phyloP scores from a whole-genome alignment of 2,329 filamentous ascomycete genomes.

The Cordyceps farinosa region DNA sequence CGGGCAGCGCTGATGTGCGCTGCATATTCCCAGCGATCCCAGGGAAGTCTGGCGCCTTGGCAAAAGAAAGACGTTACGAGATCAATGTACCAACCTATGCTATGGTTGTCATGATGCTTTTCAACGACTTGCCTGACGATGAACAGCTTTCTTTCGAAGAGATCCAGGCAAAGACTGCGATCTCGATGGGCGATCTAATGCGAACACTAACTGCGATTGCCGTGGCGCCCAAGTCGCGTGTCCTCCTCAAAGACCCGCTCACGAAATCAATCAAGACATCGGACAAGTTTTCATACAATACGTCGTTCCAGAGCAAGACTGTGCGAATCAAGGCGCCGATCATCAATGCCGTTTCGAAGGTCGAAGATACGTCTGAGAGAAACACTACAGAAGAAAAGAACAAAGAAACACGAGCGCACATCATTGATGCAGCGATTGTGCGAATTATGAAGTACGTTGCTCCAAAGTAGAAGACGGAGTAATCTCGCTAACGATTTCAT shows the following conservation, averaged over 20 bases:
- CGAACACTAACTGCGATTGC: constrained; percentile 78
- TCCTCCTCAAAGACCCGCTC: constrained; percentile 76
- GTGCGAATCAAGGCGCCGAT: constrained; percentile 88
- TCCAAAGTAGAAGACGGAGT: neutral
- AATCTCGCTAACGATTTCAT: constrained; percentile 27
- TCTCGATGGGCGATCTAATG: constrained; percentile 68
- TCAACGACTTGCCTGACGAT: constrained; percentile 68
- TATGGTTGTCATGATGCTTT: constrained; percentile 85
- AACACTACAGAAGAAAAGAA: constrained; percentile 74
- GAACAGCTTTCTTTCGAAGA: constrained; percentile 63
- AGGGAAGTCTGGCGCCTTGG: constrained; percentile 61
- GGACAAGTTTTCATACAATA: constrained; percentile 81
- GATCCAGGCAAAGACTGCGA: constrained; percentile 77
- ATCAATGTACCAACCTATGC: constrained; percentile 89
- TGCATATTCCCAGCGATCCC: constrained; percentile 71
- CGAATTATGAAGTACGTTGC: constrained; percentile 79
- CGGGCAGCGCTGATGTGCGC: constrained; percentile 80
- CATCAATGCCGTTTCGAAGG: constrained; percentile 75
- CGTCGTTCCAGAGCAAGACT: constrained; percentile 74
- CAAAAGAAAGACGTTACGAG: constrained; percentile 74
- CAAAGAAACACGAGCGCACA: constrained; percentile 65
- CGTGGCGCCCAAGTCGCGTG: constrained; percentile 75
- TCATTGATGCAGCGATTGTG: constrained; percentile 73
- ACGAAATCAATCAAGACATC: constrained; percentile 71
- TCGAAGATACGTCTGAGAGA: constrained; percentile 69